Evolutionary conservation across 306 rosid species (phyloP).

Genomic region (Echinosophora koreensis): DNA sequence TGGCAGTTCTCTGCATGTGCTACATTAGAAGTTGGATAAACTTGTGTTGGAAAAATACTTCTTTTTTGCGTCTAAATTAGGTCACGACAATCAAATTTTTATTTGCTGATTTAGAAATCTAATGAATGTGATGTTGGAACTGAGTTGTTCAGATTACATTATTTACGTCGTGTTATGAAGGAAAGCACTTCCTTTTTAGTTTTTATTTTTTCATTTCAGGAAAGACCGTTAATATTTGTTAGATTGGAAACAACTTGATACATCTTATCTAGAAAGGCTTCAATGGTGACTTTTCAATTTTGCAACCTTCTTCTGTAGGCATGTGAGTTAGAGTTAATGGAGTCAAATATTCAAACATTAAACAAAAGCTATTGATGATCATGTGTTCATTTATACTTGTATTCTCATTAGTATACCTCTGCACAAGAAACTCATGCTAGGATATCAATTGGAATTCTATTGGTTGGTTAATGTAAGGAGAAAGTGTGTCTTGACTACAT

Average conservation of each 20-base stretch:
- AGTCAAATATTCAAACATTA: slow-evolving; percentile 25
- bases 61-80: slow-evolving; percentile 18
- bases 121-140: background rate
- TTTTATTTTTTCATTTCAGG: background rate
- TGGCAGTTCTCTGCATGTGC: background rate
- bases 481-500: slow-evolving; percentile 16
- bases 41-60: slow-evolving; percentile 6
- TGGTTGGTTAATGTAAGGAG: slow-evolving; percentile 16
- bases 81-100: background rate
- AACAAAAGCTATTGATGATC: background rate
- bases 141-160: background rate
- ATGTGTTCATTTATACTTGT: background rate
- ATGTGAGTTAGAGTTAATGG: slow-evolving; percentile 20
- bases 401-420: background rate
- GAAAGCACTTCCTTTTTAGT: background rate
- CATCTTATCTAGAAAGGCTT: background rate
- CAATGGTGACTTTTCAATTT: background rate
- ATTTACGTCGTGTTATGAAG: background rate
- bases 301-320: background rate
- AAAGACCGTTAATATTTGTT: slow-evolving; percentile 1
- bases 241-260: slow-evolving; percentile 12
- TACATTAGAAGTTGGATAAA: slow-evolving; percentile 20
- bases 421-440: slow-evolving; percentile 13
- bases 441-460: background rate
- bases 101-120: slow-evolving; percentile 2